phyloP scores from a whole-genome alignment of 768 basidiomycete species.

The Boletus sp. region DNA sequence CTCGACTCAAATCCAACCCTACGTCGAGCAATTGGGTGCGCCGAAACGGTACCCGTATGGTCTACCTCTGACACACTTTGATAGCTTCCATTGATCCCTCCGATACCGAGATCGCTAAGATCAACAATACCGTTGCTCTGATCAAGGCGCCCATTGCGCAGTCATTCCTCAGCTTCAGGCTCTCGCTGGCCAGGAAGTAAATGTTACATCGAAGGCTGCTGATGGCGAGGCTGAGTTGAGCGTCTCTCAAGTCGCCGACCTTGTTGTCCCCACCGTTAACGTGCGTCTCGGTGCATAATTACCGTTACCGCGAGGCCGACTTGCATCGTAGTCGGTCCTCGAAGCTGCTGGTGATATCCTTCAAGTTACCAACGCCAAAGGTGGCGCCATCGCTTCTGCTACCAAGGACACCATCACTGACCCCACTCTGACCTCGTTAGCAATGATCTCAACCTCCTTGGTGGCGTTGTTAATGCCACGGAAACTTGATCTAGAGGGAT shows the following conservation, averaged over 20 bases:
- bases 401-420: constrained; percentile 11
- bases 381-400: background rate
- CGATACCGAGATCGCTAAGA: constrained; percentile 12
- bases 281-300: constrained; percentile 12
- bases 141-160: constrained; percentile 25
- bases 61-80: background rate
- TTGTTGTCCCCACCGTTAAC: constrained; percentile 23
- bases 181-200: constrained; percentile 23
- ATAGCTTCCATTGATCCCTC: constrained; percentile 24
- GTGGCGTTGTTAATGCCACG: no score
- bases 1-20: constrained; percentile 13
- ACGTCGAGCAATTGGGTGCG: constrained; percentile 28
- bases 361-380: background rate
- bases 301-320: background rate
- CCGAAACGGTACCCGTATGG: background rate
- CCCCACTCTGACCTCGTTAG: no score
- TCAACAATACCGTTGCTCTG: constrained; percentile 20
- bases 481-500: no score
- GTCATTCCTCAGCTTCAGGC: constrained; percentile 25
- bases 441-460: constrained; percentile 9
- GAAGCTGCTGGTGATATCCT: constrained; percentile 25
- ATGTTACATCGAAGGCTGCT: constrained; percentile 26
- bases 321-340: constrained; percentile 25
- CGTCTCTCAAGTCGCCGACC: constrained; percentile 23
- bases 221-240: constrained; percentile 26